Conservation (phyloP, 208 protist species). For the Leishmania gerbilli region DNA sequence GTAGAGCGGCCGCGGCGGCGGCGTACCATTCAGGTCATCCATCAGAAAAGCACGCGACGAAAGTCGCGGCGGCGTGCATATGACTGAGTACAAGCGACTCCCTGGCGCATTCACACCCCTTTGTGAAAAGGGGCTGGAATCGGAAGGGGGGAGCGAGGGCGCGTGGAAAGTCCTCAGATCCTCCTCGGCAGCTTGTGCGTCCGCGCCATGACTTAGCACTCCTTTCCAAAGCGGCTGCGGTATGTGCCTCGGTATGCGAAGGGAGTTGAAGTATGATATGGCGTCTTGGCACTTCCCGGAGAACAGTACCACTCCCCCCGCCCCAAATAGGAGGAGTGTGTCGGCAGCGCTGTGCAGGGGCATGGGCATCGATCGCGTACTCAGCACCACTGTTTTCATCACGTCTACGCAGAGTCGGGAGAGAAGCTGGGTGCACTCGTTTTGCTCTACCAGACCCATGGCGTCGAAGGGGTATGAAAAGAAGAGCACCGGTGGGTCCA, state of each 20-base stretch:
- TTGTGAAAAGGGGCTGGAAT: conserved; percentile 5
- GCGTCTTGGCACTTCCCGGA: conserved; percentile 39
- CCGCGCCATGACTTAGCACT: not conserved
- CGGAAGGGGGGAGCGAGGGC: not conserved
- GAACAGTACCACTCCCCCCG: conserved; percentile 42
- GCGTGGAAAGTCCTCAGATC: not conserved
- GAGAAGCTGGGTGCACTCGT: conserved; percentile 35
- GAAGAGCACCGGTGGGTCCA: conserved; percentile 56
- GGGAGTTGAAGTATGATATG: conserved; percentile 51
- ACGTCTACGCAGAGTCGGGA: conserved; percentile 35
- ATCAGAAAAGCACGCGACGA: conserved; percentile 17
- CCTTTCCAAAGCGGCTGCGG: conserved; percentile 22
- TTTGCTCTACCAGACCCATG: conserved; percentile 28
- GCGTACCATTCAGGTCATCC: not conserved
- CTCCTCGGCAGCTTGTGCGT: not conserved
- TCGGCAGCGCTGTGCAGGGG: conserved; percentile 39
- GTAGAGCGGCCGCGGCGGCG: conserved; percentile 13
- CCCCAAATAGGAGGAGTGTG: conserved; percentile 51
- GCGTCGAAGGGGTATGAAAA: conserved; percentile 43
- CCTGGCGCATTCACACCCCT: not conserved
- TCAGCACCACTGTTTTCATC: conserved; percentile 63
- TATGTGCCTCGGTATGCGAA: conserved; percentile 32
- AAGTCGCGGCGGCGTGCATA: conserved; percentile 29
- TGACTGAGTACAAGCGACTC: conserved; percentile 16
- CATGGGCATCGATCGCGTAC: conserved; percentile 35